These are phyloP conservation scores for Venturia pyrina DNA, from an alignment of 2,329 filamentous ascomycete genomes.

Conservation along the genomic window DNA sequence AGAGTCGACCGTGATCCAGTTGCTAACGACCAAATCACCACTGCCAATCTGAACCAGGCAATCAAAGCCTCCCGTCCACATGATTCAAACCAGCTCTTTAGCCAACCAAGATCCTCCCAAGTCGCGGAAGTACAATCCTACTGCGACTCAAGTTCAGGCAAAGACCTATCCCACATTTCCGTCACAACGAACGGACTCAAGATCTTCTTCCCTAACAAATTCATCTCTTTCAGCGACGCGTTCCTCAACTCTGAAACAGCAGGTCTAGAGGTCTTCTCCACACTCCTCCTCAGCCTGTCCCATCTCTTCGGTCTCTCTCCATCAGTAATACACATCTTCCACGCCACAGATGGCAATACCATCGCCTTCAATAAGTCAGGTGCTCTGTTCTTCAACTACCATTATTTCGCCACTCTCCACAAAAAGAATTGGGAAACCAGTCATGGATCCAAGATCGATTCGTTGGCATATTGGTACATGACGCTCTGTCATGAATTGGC, in stretches of 20 bases:
- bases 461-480: slow-evolving; percentile 83
- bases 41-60: slow-evolving; percentile 62
- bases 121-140: slow-evolving; percentile 56
- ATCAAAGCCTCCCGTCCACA: slow-evolving; percentile 70
- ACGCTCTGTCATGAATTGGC: slow-evolving; percentile 93
- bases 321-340: slow-evolving; percentile 72
- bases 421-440: slow-evolving; percentile 27
- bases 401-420: slow-evolving; percentile 78
- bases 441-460: slow-evolving; percentile 50
- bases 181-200: slow-evolving; percentile 63
- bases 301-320: slow-evolving; percentile 62
- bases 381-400: slow-evolving; percentile 86
- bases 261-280: slow-evolving; percentile 59
- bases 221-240: slow-evolving; percentile 23
- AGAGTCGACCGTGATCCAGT: slow-evolving; percentile 3
- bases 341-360: slow-evolving; percentile 65
- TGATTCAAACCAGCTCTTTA: slow-evolving; percentile 64
- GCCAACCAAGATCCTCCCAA: slow-evolving; percentile 40
- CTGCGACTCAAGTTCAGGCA: slow-evolving; percentile 66
- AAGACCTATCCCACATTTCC: slow-evolving; percentile 62
- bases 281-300: slow-evolving; percentile 58
- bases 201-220: slow-evolving; percentile 56
- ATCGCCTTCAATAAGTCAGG: slow-evolving; percentile 89
- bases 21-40: slow-evolving; percentile 23
- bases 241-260: slow-evolving; percentile 39